Percentiles rank a stretch among this genome's conserved stretches.
These are phyloP conservation scores for Fermentozyma sake DNA, from an alignment of 1,139 yeast genomes.

Conservation along the genomic window DNA sequence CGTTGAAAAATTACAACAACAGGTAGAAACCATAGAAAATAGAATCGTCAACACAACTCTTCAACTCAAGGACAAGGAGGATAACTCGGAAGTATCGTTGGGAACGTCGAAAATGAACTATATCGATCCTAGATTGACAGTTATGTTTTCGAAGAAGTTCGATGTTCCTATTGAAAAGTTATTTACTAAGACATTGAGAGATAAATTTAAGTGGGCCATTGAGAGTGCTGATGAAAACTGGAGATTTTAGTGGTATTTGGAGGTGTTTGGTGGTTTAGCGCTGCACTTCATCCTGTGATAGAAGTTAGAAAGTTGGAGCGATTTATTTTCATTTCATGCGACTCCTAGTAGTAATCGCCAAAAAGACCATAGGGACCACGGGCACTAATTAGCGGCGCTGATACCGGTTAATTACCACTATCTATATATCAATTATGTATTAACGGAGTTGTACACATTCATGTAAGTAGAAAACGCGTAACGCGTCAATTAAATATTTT, in stretches of 20 bases:
- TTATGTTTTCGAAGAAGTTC: constrained; percentile 80
- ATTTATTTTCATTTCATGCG: too few species aligned
- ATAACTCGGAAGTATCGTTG: constrained; percentile 87
- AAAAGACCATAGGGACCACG: too few species aligned
- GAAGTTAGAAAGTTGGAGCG: too few species aligned
- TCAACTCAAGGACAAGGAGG: constrained; percentile 87
- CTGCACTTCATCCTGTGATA: too few species aligned
- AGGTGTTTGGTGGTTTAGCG: neutral
- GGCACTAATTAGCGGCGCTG: too few species aligned
- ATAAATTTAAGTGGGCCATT: constrained; percentile 94
- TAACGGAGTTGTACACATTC: too few species aligned
- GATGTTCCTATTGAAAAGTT: constrained; percentile 89
- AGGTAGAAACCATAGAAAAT: constrained; percentile 66
- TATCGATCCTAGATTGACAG: constrained; percentile 91
- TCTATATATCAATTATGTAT: too few species aligned
- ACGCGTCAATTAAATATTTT: too few species aligned
- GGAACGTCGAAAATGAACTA: constrained; percentile 93
- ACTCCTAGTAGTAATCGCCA: too few species aligned
- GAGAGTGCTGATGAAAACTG: constrained; percentile 86
- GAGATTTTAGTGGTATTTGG: constrained; percentile 53
- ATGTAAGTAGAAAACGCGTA: too few species aligned
- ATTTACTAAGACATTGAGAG: constrained; percentile 85
- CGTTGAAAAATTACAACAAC: constrained; percentile 70
- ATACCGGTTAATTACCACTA: too few species aligned
- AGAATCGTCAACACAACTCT: constrained; percentile 66